Evolutionary conservation across 2,329 filamentous ascomycete species (phyloP).

Genomic region (Chrysoporthe deuterocubensis): DNA sequence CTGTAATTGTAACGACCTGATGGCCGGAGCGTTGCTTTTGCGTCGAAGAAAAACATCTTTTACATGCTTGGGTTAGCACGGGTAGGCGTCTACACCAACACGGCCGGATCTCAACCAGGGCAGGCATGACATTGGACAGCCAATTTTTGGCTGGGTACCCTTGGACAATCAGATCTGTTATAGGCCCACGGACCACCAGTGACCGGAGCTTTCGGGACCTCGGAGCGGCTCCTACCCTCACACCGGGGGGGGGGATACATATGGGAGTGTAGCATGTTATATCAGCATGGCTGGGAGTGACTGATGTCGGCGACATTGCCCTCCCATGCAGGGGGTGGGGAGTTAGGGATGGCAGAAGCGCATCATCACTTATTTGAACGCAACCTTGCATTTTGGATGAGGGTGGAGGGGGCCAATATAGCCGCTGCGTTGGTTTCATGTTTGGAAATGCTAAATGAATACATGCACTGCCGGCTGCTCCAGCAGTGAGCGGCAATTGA

Average conservation of each 20-base stretch:
- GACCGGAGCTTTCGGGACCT: background rate
- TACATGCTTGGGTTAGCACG: conserved; percentile 20
- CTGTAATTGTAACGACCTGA: conserved; percentile 29
- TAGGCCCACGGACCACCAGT: background rate
- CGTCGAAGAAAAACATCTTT: conserved; percentile 12
- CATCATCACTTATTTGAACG: background rate
- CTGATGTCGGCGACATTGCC: background rate
- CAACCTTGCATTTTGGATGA: background rate
- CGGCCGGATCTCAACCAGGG: conserved; percentile 6
- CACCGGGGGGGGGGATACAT: background rate
- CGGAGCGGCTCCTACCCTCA: background rate
- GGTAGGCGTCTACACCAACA: conserved; percentile 19
- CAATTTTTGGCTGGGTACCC: background rate
- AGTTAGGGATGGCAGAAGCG: background rate
- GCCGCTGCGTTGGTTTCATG: conserved; percentile 12
- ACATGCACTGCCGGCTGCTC: background rate
- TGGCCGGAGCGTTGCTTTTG: conserved; percentile 25
- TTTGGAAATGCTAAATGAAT: conserved; percentile 6
- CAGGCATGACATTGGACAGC: conserved; percentile 1
- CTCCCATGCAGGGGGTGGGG: background rate
- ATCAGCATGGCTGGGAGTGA: background rate
- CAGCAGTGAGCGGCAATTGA: background rate
- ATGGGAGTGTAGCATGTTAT: background rate
- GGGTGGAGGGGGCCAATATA: background rate
- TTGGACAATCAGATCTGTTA: background rate